Percentiles rank a stretch among this genome's conserved stretches.
phyloP scores from a whole-genome alignment of 1,139 yeast species.

The Blastobotrys proliferans region DNA sequence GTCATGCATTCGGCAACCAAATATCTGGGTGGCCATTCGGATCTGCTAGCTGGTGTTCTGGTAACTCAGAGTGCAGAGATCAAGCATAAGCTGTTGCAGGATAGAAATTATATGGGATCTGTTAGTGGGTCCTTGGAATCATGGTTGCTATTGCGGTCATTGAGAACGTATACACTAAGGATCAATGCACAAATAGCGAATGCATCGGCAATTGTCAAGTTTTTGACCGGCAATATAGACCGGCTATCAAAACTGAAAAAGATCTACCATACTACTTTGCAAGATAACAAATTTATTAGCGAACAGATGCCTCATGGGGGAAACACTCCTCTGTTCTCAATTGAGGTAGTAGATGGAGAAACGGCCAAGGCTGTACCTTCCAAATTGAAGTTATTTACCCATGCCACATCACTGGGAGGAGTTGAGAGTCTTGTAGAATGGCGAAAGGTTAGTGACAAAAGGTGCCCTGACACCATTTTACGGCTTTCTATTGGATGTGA shows the following conservation, averaged over 20 bases:
- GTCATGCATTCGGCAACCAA: slow-evolving; percentile 89
- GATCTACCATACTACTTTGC: slow-evolving; percentile 72
- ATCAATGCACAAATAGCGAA: slow-evolving; percentile 59
- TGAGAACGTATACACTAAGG: slow-evolving; percentile 74
- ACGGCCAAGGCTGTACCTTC: slow-evolving; percentile 65
- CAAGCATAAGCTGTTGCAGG: slow-evolving; percentile 47
- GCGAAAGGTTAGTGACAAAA: slow-evolving; percentile 72
- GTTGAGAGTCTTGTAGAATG: slow-evolving; percentile 88
- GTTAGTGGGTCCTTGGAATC: slow-evolving; percentile 75
- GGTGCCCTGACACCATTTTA: slow-evolving; percentile 53
- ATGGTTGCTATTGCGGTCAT: slow-evolving; percentile 67
- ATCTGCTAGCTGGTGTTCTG: slow-evolving; percentile 74
- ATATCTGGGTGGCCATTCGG: slow-evolving; percentile 94
- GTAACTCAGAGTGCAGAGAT: slow-evolving; percentile 53
- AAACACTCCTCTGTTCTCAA: slow-evolving; percentile 68
- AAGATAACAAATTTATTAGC: slow-evolving; percentile 52
- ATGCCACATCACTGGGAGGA: slow-evolving; percentile 94
- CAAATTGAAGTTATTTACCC: slow-evolving; percentile 66
- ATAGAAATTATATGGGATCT: slow-evolving; percentile 70
- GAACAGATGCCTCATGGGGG: slow-evolving; percentile 64
- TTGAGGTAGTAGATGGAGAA: slow-evolving; percentile 48
- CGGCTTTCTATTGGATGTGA: slow-evolving; percentile 81
- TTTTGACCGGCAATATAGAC: slow-evolving; percentile 46
- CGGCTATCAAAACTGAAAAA: slow-evolving; percentile 48
- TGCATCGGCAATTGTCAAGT: slow-evolving; percentile 61